phyloP scores from a whole-genome alignment of 768 basidiomycete genomes.

The Lactarius vividus region DNA sequence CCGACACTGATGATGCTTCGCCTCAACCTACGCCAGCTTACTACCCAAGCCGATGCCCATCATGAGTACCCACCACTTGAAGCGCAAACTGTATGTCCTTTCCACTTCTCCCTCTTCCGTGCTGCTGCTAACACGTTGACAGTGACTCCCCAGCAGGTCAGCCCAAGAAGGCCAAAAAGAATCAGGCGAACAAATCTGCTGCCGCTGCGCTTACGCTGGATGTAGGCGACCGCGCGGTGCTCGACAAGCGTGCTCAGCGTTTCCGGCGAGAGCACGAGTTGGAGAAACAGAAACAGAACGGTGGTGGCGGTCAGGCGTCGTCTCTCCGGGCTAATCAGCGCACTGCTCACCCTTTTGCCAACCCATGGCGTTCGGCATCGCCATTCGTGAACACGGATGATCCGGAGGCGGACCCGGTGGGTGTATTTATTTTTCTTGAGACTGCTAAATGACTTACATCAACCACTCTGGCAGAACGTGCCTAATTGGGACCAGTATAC shows the following conservation, averaged over 20 bases:
- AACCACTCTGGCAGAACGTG: constrained; percentile 62
- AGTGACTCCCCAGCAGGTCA: constrained; percentile 21
- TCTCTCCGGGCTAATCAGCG: constrained; percentile 40
- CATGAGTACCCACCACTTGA: constrained; percentile 43
- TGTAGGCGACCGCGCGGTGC: constrained; percentile 62
- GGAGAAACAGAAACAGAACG: constrained; percentile 61
- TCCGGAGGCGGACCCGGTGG: constrained; percentile 69
- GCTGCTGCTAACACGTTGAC: neutral
- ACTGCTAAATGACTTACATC: constrained; percentile 3
- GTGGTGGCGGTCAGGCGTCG: constrained; percentile 36
- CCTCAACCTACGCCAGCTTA: constrained; percentile 41
- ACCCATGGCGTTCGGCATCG: constrained; percentile 41
- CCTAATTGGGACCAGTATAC: constrained; percentile 96
- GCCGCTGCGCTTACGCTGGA: constrained; percentile 39
- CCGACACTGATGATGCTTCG: neutral
- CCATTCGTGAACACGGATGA: constrained; percentile 56
- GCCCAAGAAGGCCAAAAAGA: constrained; percentile 58
- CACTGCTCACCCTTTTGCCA: constrained; percentile 52
- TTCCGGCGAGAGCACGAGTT: constrained; percentile 90
- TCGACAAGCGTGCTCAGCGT: constrained; percentile 77
- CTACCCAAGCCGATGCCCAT: constrained; percentile 55
- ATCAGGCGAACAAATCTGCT: constrained; percentile 36
- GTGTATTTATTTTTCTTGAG: constrained; percentile 33
- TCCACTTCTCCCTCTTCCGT: neutral
- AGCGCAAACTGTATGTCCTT: constrained; percentile 64